A percentile compares a stretch with the other conserved stretches of the same genome.
Conservation (phyloP, 2,329 filamentous ascomycete genomes). For the Aspergillus latus region DNA sequence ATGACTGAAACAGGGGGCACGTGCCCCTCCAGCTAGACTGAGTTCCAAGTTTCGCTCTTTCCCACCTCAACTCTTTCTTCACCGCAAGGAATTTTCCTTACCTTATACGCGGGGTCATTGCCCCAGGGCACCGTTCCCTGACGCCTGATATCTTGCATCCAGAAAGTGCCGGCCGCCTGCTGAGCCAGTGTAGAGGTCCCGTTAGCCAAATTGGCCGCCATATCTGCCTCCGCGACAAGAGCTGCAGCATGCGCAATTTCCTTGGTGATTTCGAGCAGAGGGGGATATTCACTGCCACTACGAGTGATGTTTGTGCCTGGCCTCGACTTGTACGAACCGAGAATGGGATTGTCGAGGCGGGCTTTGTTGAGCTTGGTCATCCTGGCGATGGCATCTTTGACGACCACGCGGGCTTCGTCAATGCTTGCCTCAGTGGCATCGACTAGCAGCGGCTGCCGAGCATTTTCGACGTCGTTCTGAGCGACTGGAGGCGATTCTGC, state of each 20-base stretch:
- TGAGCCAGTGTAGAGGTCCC: neutral
- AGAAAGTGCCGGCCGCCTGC: conserved; percentile 9
- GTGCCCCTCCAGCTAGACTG: neutral
- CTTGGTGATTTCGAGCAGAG: conserved; percentile 12
- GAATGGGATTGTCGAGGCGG: conserved; percentile 9
- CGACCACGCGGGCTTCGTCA: conserved; percentile 8
- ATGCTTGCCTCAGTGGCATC: neutral
- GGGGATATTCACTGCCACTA: neutral
- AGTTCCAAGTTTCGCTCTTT: neutral
- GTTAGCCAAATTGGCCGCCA: neutral
- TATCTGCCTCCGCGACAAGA: conserved; percentile 12
- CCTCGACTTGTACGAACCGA: neutral
- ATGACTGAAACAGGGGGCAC: neutral
- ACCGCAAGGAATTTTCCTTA: neutral
- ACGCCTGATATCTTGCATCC: conserved; percentile 15
- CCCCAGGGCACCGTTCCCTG: conserved; percentile 15
- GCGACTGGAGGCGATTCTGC: neutral
- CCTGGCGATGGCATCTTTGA: conserved; percentile 9
- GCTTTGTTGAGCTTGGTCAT: conserved; percentile 17
- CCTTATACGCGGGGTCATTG: conserved; percentile 11
- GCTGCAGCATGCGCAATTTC: conserved; percentile 12
- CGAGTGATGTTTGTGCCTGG: neutral
- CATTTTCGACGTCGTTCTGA: neutral
- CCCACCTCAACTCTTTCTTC: neutral
- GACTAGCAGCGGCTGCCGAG: neutral